Conservation (phyloP, 306 rosid species). For the Trifolium subterraneum region DNA sequence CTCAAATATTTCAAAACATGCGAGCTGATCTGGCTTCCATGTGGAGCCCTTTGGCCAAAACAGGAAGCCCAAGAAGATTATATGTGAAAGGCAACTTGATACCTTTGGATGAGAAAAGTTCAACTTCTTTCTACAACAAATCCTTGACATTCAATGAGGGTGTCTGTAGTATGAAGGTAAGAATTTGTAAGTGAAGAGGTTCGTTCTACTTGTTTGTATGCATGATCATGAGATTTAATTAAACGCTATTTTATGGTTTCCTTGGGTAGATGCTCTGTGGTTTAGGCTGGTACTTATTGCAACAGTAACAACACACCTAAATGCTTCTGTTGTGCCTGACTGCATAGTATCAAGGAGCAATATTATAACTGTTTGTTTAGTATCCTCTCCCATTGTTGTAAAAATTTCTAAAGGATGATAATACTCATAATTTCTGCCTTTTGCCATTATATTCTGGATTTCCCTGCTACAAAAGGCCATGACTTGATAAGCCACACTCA, state of each 20-base stretch:
- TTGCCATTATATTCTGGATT: conserved; percentile 71
- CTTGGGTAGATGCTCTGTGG: conserved; percentile 28
- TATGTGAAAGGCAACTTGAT: conserved; percentile 55
- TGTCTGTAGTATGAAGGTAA: conserved; percentile 74
- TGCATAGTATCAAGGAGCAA: conserved; percentile 10
- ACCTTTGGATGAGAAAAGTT: conserved; percentile 47
- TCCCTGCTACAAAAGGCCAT: conserved; percentile 80
- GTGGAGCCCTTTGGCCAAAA: conserved; percentile 77
- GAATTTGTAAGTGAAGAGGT: conserved; percentile 23
- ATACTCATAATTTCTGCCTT: conserved; percentile 61
- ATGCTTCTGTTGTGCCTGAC: conserved; percentile 22
- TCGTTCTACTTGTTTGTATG: conserved; percentile 30
- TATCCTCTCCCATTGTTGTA: conserved; percentile 25
- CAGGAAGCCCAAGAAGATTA: conserved; percentile 59
- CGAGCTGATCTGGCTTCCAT: conserved; percentile 89
- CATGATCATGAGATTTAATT: conserved; percentile 29
- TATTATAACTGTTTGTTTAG: conserved; percentile 37
- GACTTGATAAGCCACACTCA: conserved; percentile 47
- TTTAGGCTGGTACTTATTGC: conserved; percentile 33
- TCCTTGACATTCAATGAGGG: conserved; percentile 62
- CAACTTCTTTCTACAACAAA: conserved; percentile 51
- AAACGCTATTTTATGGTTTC: conserved; percentile 28
- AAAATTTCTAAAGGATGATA: conserved; percentile 48
- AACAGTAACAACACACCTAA: conserved; percentile 13
- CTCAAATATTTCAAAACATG: conserved; percentile 82